These are phyloP conservation scores for Erucastrum elatum DNA, from an alignment of 345 rosid genomes.

Conservation along the genomic window DNA sequence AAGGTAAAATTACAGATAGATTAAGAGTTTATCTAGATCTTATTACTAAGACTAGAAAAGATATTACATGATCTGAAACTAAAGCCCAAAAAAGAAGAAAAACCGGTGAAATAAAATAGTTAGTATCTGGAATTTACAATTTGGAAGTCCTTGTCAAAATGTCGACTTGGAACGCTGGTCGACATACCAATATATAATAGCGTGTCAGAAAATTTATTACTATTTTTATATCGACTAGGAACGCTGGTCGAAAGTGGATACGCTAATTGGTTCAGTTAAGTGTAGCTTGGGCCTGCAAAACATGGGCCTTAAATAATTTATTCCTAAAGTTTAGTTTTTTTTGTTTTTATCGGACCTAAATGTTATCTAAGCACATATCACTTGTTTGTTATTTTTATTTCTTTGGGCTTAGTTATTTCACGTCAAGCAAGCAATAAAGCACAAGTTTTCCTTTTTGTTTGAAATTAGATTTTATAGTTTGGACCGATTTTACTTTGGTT, in stretches of 20 bases:
- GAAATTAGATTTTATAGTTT: background rate
- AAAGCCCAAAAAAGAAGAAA: background rate
- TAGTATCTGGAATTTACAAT: background rate
- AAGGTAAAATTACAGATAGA: background rate
- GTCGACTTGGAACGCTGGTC: too few relatives aligned
- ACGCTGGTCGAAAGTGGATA: constrained; percentile 1
- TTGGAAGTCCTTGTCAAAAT: background rate
- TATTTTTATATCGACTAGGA: background rate
- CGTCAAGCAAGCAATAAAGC: background rate
- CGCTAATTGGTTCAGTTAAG: background rate
- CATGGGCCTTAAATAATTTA: background rate
- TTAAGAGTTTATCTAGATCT: background rate
- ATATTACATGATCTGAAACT: background rate
- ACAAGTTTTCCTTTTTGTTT: background rate
- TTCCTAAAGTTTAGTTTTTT: background rate
- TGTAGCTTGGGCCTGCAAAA: background rate
- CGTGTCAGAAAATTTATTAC: background rate
- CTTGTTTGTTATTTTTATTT: background rate
- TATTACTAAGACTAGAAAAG: background rate
- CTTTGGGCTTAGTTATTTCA: constrained; percentile 11
- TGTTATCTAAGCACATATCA: background rate
- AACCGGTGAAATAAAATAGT: background rate
- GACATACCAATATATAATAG: background rate
- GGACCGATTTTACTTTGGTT: background rate
- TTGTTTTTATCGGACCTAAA: background rate